Percentiles rank a stretch among this genome's conserved stretches.
Evolutionary conservation across 371 early-diverging fungal genomes (phyloP).

Genomic region (Apophysomyces variabilis): DNA sequence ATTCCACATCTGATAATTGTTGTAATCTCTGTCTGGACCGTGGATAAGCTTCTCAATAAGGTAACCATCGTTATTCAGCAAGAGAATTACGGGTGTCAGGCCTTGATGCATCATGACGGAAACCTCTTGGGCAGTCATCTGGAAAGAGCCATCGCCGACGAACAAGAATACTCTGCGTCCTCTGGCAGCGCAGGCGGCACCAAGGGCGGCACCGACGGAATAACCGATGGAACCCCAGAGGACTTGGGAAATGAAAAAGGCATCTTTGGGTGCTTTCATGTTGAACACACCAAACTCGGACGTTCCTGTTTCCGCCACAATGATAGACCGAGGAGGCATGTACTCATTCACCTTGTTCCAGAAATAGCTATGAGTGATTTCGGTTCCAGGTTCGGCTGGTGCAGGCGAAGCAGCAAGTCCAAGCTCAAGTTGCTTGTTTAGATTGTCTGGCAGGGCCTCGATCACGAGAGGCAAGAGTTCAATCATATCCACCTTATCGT

Average conservation of each 20-base stretch:
- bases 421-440: constrained; percentile 23
- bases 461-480: constrained; percentile 41
- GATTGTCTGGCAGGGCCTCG: constrained; percentile 25
- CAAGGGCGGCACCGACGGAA: constrained; percentile 39
- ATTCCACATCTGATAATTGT: constrained; percentile 54
- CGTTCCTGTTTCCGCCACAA: constrained; percentile 59
- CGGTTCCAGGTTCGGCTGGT: constrained; percentile 21
- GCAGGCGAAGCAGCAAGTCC: constrained; percentile 23
- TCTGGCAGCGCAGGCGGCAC: constrained; percentile 42
- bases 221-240: constrained; percentile 55
- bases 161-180: constrained; percentile 40
- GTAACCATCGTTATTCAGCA: constrained; percentile 61
- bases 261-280: constrained; percentile 35
- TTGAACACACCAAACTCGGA: constrained; percentile 48
- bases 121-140: constrained; percentile 52
- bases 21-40: constrained; percentile 49
- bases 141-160: constrained; percentile 61
- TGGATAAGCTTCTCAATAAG: constrained; percentile 57
- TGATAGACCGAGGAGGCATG: constrained; percentile 36
- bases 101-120: constrained; percentile 55
- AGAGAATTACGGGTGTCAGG: constrained; percentile 48
- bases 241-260: constrained; percentile 42
- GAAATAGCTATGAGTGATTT: constrained; percentile 49
- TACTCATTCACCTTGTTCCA: constrained; percentile 45
- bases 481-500: constrained; percentile 42